Percentiles rank a stretch among this genome's conserved stretches.
These are phyloP conservation scores for Fusarium falciforme DNA, from an alignment of 2,329 filamentous ascomycete species.

Conservation along the genomic window DNA sequence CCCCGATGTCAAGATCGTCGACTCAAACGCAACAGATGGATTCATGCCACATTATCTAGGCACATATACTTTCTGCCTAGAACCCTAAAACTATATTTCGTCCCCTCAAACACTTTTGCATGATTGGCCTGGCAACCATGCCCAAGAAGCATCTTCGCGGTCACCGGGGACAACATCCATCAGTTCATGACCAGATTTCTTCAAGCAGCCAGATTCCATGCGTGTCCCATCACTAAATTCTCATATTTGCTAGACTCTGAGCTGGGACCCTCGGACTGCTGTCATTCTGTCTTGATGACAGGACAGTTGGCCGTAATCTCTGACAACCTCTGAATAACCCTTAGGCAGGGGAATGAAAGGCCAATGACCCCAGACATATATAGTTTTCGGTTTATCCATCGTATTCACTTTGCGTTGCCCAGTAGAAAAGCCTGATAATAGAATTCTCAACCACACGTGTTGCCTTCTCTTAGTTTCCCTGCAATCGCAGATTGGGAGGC, in stretches of 20 bases:
- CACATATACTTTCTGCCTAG: neutral
- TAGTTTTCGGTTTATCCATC: neutral
- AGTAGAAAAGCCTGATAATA: neutral
- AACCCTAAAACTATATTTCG: neutral
- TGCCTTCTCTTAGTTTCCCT: neutral
- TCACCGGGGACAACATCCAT: neutral
- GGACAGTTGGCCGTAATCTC: neutral
- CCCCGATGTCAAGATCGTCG: neutral
- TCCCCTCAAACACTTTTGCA: neutral
- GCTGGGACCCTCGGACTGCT: neutral
- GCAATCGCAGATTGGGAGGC: neutral
- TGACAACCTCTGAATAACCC: neutral
- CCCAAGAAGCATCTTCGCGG: neutral
- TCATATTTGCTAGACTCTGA: neutral
- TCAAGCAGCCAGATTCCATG: neutral
- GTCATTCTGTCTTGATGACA: neutral
- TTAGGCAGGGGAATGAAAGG: neutral
- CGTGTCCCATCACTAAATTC: neutral
- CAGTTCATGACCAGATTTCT: neutral
- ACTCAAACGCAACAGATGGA: neutral
- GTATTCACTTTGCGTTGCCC: neutral
- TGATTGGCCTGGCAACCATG: neutral
- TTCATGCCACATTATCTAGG: neutral
- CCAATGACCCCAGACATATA: neutral
- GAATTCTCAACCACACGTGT: neutral